phyloP scores from a whole-genome alignment of 2,329 filamentous ascomycete species.

The Curvularia sp. region DNA sequence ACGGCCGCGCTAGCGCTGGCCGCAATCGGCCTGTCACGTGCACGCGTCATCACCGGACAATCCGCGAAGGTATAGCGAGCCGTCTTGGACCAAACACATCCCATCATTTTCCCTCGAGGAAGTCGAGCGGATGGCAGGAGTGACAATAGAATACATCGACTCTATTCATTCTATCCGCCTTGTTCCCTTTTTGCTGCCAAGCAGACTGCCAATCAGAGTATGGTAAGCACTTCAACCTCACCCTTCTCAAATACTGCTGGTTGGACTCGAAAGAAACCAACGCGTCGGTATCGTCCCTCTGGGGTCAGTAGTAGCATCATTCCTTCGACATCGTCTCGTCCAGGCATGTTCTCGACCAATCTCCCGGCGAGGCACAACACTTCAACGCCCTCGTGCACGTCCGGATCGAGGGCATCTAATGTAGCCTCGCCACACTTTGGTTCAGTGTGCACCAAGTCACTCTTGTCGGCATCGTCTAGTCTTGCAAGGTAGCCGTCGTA shows the following conservation, averaged over 20 bases:
- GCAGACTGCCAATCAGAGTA: slow-evolving; percentile 1
- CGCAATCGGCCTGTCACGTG: slow-evolving; percentile 5
- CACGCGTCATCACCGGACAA: background rate
- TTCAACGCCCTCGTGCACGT: slow-evolving; percentile 12
- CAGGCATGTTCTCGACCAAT: slow-evolving; percentile 5
- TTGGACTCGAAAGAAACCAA: slow-evolving; percentile 13
- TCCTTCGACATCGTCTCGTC: slow-evolving; percentile 14
- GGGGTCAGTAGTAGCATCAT: slow-evolving; percentile 10
- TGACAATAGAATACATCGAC: background rate
- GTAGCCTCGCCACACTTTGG: slow-evolving; percentile 5
- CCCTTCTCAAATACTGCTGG: background rate
- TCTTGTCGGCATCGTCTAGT: background rate
- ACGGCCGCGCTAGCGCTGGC: background rate
- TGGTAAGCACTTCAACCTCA: background rate
- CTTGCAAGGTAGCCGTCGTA: background rate
- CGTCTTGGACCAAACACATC: background rate
- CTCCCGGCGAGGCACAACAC: slow-evolving; percentile 15
- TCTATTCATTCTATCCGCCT: background rate
- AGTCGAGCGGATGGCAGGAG: background rate
- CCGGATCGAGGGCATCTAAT: slow-evolving; percentile 16
- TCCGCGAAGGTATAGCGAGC: background rate
- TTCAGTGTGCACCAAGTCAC: background rate
- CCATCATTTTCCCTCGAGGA: background rate
- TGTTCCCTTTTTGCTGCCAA: background rate
- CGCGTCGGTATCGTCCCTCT: slow-evolving; percentile 7